A percentile compares a stretch with the other conserved stretches of the same genome.
phyloP scores from a whole-genome alignment of 202 grass and related monocot species.

The Tripidium arundinaceum region DNA sequence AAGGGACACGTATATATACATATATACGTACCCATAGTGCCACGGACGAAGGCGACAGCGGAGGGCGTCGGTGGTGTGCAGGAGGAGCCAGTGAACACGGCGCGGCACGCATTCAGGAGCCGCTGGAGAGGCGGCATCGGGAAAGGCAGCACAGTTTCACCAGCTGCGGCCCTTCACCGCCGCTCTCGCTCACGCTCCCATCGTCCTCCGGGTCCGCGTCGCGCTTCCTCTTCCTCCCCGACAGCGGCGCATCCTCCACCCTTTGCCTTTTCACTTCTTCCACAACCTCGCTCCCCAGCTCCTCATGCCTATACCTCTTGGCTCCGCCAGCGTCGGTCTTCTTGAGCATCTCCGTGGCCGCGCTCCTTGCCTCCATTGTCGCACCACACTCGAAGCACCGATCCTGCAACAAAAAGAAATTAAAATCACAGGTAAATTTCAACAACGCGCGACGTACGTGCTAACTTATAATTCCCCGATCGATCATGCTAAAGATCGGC shows the following conservation, averaged over 20 bases:
- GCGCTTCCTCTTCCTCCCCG: too few species aligned
- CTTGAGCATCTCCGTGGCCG: too few species aligned
- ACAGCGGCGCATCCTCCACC: background rate
- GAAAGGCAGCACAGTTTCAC: background rate
- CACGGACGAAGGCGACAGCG: conserved; percentile 24
- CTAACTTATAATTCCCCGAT: too few species aligned
- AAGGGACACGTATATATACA: too few species aligned
- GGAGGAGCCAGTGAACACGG: conserved; percentile 24
- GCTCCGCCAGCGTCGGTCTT: background rate
- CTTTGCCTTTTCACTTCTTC: too few species aligned
- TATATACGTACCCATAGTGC: too few species aligned
- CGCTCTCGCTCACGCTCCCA: background rate
- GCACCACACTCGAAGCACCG: too few species aligned
- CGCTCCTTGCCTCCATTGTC: too few species aligned
- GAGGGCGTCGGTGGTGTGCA: conserved; percentile 17
- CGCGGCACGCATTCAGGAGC: conserved; percentile 46
- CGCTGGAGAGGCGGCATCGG: conserved; percentile 15
- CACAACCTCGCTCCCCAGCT: background rate
- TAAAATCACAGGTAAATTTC: too few species aligned
- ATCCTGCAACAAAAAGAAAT: too few species aligned
- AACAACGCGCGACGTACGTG: too few species aligned
- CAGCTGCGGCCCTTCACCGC: background rate
- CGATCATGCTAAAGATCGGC: too few species aligned
- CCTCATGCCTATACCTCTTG: background rate
- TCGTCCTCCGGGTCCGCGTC: background rate